Conservation (phyloP, 108 stramenopile genomes). For the Aurantiochytrium sp. region DNA sequence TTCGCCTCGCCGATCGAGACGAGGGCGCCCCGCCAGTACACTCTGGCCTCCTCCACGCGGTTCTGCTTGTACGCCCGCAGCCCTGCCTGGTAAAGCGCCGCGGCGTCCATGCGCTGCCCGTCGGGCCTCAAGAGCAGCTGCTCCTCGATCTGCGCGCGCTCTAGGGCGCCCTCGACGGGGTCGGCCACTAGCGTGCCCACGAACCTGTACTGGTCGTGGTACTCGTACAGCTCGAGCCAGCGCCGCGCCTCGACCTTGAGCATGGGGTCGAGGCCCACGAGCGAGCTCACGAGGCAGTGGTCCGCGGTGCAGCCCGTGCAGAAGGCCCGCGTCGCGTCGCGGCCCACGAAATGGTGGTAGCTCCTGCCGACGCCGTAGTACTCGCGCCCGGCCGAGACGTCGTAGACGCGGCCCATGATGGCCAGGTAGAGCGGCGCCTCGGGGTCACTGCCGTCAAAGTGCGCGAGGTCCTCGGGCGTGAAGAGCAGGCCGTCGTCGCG, state of each 20-base stretch:
- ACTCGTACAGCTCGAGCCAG: slow-evolving; percentile 23
- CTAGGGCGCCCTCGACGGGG: not conserved
- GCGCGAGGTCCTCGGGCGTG: not conserved
- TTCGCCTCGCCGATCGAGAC: not conserved
- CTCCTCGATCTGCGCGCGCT: not conserved
- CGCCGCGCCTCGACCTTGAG: not conserved
- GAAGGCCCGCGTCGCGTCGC: slow-evolving; percentile 20
- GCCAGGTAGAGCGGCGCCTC: not conserved
- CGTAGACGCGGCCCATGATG: slow-evolving; percentile 20
- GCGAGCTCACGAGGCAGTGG: not conserved
- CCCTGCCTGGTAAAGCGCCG: not conserved
- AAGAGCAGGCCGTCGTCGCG: not conserved
- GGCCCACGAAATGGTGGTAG: slow-evolving; percentile 10
- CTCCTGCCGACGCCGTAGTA: not conserved
- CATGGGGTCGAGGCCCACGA: not conserved
- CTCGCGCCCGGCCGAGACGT: not conserved
- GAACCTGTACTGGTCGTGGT: slow-evolving; percentile 20
- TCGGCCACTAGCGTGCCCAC: slow-evolving; percentile 5
- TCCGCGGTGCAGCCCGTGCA: not conserved
- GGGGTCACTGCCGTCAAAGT: not conserved
- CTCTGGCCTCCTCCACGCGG: not conserved
- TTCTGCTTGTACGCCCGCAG: not conserved
- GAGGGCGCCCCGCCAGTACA: not conserved
- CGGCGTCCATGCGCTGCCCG: not conserved
- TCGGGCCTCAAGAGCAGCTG: not conserved